Evolutionary conservation across 2,329 filamentous ascomycete species (phyloP), one percentile per base, ranked within the genome.

Genomic region (Sporothrix mexicana): DNA sequence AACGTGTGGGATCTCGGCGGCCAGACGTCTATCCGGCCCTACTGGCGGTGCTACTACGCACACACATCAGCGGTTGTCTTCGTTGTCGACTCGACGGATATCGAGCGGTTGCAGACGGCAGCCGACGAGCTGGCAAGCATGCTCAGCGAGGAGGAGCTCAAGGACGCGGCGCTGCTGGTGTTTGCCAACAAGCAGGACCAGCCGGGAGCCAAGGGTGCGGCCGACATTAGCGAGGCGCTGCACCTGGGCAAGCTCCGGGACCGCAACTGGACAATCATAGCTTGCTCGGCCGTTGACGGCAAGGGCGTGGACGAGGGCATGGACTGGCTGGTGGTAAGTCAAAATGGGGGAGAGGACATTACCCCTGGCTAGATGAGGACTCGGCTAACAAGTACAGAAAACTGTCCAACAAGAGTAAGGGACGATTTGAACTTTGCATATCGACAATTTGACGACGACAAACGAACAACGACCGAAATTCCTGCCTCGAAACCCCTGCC

Each of bases 111-210:
- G 76, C 91, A 94, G 76, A 99, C 95, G 23, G 96, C 96, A 2
- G 91, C 94, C 2, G 96, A 98, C 80, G 96, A 99, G 83, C 85
- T 99, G 72, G 89, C 92, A 73, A 93, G 95, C 17, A 99, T 99
- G 96, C 84, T 99, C 75, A 97, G 97, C 80, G 96, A 99, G 83
- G 96, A 98, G 76, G 95, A 99, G 83, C 88, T 99, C 72, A 93
- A 94, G 80, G 96, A 98, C 79, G 95, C 96, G 13, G 91, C 94
- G 25, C 85, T 99, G 71, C 85, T 99, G 71, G 96, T 99, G 12
- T 99, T 98, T 82, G 96, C 96, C 79, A 99, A 99, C 85, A 99
- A 99, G 85, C 96, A 99, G 83, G 96, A 99, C 84, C 94, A 98
- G 83, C 95, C 95, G 1, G 96, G 96, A 20, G 95, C 96, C 67